Evolutionary conservation across 257 asterid species (phyloP).

Genomic region (Henckelia pumila): DNA sequence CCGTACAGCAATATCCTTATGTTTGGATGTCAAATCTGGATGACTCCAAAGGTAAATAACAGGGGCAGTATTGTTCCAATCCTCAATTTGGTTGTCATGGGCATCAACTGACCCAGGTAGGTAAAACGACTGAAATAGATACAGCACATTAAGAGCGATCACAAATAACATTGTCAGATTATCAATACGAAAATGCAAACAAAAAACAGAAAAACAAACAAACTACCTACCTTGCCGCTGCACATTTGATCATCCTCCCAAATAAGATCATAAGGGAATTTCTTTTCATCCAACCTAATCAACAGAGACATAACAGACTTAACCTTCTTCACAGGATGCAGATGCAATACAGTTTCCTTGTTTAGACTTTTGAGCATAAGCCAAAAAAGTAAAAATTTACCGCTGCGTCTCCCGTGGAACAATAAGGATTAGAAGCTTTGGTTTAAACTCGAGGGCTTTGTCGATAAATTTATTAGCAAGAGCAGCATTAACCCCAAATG

Average conservation of each 20-base stretch:
- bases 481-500: slow-evolving; percentile 74
- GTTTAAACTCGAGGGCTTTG: slow-evolving; percentile 86
- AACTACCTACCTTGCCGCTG: slow-evolving; percentile 57
- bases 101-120: slow-evolving; percentile 87
- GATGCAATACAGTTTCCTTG: not conserved
- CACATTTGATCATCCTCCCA: slow-evolving; percentile 77
- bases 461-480: slow-evolving; percentile 75
- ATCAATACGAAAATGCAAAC: not conserved
- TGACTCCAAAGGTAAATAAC: slow-evolving; percentile 84
- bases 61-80: slow-evolving; percentile 72
- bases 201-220: not conserved
- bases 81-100: slow-evolving; percentile 70
- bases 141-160: slow-evolving; percentile 16
- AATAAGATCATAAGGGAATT: slow-evolving; percentile 57
- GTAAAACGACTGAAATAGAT: slow-evolving; percentile 71
- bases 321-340: slow-evolving; percentile 3
- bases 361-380: not conserved
- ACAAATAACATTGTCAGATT: slow-evolving; percentile 4
- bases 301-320: slow-evolving; percentile 5
- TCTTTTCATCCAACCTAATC: slow-evolving; percentile 63
- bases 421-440: slow-evolving; percentile 84
- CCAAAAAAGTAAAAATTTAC: slow-evolving; percentile 31
- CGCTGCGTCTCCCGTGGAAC: slow-evolving; percentile 74
- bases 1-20: slow-evolving; percentile 62
- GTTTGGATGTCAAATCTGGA: slow-evolving; percentile 58